phyloP scores from a whole-genome alignment of 352 stramenopile species.

The Phytopythium montanum region DNA sequence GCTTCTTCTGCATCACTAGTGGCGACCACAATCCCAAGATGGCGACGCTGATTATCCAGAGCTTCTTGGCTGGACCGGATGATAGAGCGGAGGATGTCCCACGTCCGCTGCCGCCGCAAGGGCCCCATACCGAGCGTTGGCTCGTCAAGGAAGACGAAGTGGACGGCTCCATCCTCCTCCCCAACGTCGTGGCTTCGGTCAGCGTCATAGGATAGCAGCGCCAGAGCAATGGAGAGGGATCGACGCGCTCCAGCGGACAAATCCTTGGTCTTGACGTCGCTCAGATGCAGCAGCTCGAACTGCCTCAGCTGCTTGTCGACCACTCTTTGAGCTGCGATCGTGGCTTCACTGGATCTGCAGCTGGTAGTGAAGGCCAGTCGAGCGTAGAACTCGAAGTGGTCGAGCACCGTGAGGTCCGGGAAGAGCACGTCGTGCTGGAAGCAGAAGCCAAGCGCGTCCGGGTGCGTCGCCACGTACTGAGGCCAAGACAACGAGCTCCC shows the following conservation, averaged over 20 bases:
- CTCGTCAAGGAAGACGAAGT: constrained; percentile 77
- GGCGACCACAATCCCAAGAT: constrained; percentile 71
- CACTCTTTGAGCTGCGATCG: constrained; percentile 11
- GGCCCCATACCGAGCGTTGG: constrained; percentile 92
- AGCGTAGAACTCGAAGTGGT: constrained; percentile 57
- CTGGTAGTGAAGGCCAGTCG: constrained; percentile 18
- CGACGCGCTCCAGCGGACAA: constrained; percentile 77
- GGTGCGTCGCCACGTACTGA: constrained; percentile 42
- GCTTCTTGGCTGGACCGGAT: background rate
- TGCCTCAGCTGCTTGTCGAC: constrained; percentile 24
- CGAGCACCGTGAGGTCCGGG: constrained; percentile 55
- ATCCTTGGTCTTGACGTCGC: constrained; percentile 24
- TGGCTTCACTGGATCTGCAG: background rate
- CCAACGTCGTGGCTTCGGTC: background rate
- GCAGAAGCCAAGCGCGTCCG: constrained; percentile 43
- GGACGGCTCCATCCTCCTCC: constrained; percentile 5
- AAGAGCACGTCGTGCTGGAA: constrained; percentile 77
- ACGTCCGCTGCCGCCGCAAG: constrained; percentile 89
- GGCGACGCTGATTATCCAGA: background rate
- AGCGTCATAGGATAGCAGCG: constrained; percentile 35
- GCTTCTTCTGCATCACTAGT: constrained; percentile 93
- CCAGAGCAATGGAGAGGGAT: constrained; percentile 81
- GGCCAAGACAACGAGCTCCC: constrained; percentile 35
- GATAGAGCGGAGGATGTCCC: constrained; percentile 49
- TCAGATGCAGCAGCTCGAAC: constrained; percentile 36